These are phyloP conservation scores for Pestalotiopsis sp. DNA, from an alignment of 2,329 filamentous ascomycete species.

Conservation along the genomic window DNA sequence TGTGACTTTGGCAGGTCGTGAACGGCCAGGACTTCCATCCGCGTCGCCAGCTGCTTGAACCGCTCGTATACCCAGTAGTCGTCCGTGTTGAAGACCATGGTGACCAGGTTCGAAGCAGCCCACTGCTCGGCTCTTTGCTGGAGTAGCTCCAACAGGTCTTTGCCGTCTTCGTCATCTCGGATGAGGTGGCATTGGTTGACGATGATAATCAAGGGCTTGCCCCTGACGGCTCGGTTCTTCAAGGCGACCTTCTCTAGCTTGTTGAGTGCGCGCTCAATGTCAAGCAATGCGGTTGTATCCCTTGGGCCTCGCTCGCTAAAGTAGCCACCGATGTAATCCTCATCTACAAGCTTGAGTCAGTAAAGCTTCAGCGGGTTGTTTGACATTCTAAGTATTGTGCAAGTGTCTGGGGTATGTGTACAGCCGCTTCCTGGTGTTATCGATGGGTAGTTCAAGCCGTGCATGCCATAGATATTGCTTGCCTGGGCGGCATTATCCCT, in stretches of 20 bases:
- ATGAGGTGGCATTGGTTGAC: conserved; percentile 93
- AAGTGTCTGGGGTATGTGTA: neutral
- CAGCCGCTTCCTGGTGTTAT: neutral
- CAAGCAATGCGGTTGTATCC: conserved; percentile 87
- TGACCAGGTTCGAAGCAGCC: conserved; percentile 90
- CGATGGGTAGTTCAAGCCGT: neutral
- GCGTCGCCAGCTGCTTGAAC: conserved; percentile 86
- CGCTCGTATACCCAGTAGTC: conserved; percentile 99
- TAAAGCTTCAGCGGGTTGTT: neutral
- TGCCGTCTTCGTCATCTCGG: conserved; percentile 89
- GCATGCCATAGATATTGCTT: neutral
- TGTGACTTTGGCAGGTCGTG: conserved; percentile 78
- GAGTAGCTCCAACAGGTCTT: conserved; percentile 88
- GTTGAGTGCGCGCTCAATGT: conserved; percentile 96
- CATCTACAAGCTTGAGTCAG: conserved; percentile 73
- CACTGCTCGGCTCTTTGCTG: conserved; percentile 96
- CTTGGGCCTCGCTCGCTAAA: conserved; percentile 93
- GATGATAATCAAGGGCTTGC: conserved; percentile 82
- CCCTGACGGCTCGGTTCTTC: conserved; percentile 61
- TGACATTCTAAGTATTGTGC: neutral
- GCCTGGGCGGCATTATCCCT: neutral
- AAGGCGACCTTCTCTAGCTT: conserved; percentile 97
- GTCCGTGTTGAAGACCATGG: conserved; percentile 92
- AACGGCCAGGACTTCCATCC: conserved; percentile 92
- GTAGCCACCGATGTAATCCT: conserved; percentile 95